Evolutionary conservation across 306 rosid genomes (phyloP), one percentile per base, ranked within the genome.

Genomic region (Rubus idaeus): DNA sequence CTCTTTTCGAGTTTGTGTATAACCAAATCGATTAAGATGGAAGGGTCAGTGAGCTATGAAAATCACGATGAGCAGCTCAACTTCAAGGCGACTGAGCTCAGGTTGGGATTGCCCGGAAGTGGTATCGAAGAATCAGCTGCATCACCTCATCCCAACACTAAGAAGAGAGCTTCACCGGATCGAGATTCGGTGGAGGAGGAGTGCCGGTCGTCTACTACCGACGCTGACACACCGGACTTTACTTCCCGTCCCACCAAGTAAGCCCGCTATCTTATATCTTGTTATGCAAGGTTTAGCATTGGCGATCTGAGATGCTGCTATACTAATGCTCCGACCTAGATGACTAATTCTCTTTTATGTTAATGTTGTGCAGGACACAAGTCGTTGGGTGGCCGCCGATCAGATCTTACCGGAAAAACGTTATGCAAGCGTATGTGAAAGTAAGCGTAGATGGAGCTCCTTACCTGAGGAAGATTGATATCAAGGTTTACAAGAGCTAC

Each of bases 341-440:
- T 18, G 49, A 65, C 16, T 68, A 30, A 73, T 16, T 18, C 53
- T 40, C 68, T 26, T 65, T 7, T 56, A 13, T 45, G 21, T 21
- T 18, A 10, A 21, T 60, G 30, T 30, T 18, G 23, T 30, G 80
- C 86, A 94, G 97, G 76, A 84, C 82, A n/a, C 97, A 92, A 81
- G 89, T 92, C 20, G 94, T 95, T 23, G 99, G 99, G 57, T 95
- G 99, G 97, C 99, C 97, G 9, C 99, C 99, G 17, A 74, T 95
- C 77, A 64, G 94, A 80, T 88, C 97, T 3, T 87, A 51, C 70
- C 78, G 99, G 77, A 92, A 80, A 74, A 89, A 89, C 35, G 80
- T 75, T 65, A 35, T 90, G 45, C 93, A 86, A 56, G 74, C 37
- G 65, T 90, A 77, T 18, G 92, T 95, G 75, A 95, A 92, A 87